Evolutionary conservation across 1,139 yeast genomes (phyloP), one percentile per base, ranked within the genome.

Genomic region (Geotrichum candidum): DNA sequence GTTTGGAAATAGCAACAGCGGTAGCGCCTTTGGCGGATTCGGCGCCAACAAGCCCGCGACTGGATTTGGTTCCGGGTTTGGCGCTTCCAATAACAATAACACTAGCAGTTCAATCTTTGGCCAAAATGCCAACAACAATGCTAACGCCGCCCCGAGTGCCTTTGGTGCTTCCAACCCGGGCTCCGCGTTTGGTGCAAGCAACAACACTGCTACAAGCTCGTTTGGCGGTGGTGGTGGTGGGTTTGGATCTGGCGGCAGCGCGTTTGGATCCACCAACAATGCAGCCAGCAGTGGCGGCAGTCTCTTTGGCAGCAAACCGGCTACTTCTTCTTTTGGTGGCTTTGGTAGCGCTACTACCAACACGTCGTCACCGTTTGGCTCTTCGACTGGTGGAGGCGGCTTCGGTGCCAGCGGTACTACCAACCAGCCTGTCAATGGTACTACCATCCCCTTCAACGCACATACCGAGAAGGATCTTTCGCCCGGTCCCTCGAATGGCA

Each of bases 391-490:
- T 11, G 59, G 63, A 23, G 68, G 70, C 53, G 67, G 64, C 2
- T 63, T 66, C 57, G 80, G 79, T 3, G 77, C 77, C 11, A 70
- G 77, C 60, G 22, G 29, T 61, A n/a, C 23, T 51, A 7, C 61
- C 62, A 11, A 50, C 65, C 23, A 61, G 48, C 53, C 58, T 58
- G 51, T 71, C 78, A 73, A 58, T n/a, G 62, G 62, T 22, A 60
- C 61, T 18, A 45, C 60, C 31, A 57, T 56, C 15, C 63, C 62
- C 15, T 76, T 82, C 59, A 84, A 83, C 68, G 90, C 96, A 3
- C 87, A 84, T 70, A 78, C 84, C 52, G 98, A 94, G 72, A 89
- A 88, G 72, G 99, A 94, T 69, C 75, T 85, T 23, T 78, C 83
- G 2, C 65, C 70, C 9, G 70, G 69, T 22, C 66, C 70, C 13